These are phyloP conservation scores for Gossypium arboreum DNA, from an alignment of 345 rosid genomes.

Conservation along the genomic window DNA sequence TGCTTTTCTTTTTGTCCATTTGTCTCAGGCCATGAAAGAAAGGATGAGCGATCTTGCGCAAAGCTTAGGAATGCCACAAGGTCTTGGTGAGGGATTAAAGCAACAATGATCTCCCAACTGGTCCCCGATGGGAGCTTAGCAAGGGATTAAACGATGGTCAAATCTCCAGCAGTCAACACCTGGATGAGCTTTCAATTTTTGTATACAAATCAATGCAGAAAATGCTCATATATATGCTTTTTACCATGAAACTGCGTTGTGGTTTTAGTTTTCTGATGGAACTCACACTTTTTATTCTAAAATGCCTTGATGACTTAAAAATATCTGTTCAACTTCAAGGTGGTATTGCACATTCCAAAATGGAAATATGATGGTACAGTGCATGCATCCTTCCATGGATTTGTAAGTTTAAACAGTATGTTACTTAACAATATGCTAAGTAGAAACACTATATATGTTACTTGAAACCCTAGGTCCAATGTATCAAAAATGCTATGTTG, in stretches of 20 bases:
- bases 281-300: not conserved
- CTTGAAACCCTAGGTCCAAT: too few relatives aligned
- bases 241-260: not conserved
- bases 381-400: too few relatives aligned
- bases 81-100: conserved; percentile 58
- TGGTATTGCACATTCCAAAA: too few relatives aligned
- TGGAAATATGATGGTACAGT: too few relatives aligned
- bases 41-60: conserved; percentile 88
- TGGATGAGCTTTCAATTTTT: conserved; percentile 20
- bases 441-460: too few relatives aligned
- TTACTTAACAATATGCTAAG: too few relatives aligned
- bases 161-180: not conserved
- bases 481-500: too few relatives aligned
- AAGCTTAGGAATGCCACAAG: conserved; percentile 89
- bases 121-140: conserved; percentile 19
- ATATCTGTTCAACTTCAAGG: not conserved
- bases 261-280: not conserved
- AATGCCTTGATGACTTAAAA: conserved; percentile 30
- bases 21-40: conserved; percentile 77
- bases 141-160: conserved; percentile 36
- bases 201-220: conserved; percentile 18
- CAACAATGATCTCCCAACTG: conserved; percentile 16
- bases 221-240: conserved; percentile 4
- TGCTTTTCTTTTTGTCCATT: not conserved
- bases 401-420: too few relatives aligned